Percentiles rank a stretch among this genome's conserved stretches.
Evolutionary conservation across 495 filamentous ascomycete genomes (phyloP).

Genomic region (Talaromyces wortmannii): DNA sequence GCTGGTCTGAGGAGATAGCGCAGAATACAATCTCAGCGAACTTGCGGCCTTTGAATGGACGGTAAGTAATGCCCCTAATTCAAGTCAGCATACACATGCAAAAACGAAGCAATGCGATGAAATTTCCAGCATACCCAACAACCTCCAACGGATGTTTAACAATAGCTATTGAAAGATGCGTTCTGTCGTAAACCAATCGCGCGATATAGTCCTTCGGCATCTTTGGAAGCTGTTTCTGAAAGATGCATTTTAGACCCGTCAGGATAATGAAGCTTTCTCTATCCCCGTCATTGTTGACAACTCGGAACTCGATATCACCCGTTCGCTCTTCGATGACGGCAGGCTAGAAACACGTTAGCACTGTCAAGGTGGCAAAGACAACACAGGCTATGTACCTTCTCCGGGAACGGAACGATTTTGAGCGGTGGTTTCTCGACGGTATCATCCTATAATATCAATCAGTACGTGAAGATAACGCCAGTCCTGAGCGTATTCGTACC

Average conservation of each 20-base stretch:
- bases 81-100: slow-evolving; percentile 10
- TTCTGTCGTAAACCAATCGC: slow-evolving; percentile 91
- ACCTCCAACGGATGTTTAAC: slow-evolving; percentile 95
- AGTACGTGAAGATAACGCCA: background rate
- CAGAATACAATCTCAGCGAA: slow-evolving; percentile 99
- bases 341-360: slow-evolving; percentile 40
- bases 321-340: slow-evolving; percentile 91
- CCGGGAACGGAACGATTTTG: slow-evolving; percentile 69
- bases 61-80: slow-evolving; percentile 86
- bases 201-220: slow-evolving; percentile 99
- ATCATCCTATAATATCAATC: slow-evolving; percentile 13
- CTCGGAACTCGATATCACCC: slow-evolving; percentile 94
- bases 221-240: slow-evolving; percentile 96
- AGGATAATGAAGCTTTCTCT: slow-evolving; percentile 89
- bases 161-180: slow-evolving; percentile 93
- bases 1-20: slow-evolving; percentile 94
- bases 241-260: slow-evolving; percentile 94
- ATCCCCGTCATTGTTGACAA: slow-evolving; percentile 92
- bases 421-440: slow-evolving; percentile 27
- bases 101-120: background rate
- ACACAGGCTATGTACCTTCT: slow-evolving; percentile 51
- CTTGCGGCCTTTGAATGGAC: slow-evolving; percentile 84
- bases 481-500: slow-evolving; percentile 13
- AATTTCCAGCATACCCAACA: slow-evolving; percentile 50
- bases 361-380: background rate